Evolutionary conservation across 306 rosid genomes (phyloP).

Genomic region (Cicer judaicum): DNA sequence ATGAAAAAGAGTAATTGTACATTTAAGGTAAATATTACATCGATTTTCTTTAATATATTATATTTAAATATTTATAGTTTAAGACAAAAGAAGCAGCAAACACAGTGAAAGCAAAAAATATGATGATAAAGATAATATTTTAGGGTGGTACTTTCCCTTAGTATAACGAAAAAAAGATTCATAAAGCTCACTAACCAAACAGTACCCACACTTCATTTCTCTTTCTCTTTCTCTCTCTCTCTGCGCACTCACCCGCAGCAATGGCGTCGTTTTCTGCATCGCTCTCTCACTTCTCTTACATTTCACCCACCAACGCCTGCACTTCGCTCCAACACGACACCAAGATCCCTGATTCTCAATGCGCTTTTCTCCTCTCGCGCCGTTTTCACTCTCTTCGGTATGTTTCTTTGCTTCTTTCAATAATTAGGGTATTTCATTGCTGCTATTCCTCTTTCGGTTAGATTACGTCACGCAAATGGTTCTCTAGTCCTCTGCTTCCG

Average conservation of each 20-base stretch:
- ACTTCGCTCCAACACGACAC: not conserved
- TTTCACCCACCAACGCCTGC: slow-evolving; percentile 29
- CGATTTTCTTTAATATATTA: too few relatives aligned
- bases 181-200: not conserved
- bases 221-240: slow-evolving; percentile 12
- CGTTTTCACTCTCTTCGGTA: slow-evolving; percentile 50
- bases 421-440: slow-evolving; percentile 12
- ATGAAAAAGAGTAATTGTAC: too few relatives aligned
- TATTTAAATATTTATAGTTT: too few relatives aligned
- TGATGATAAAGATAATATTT: too few relatives aligned
- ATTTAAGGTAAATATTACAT: too few relatives aligned
- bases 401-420: not conserved
- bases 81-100: too few relatives aligned
- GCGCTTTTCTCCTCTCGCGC: slow-evolving; percentile 43
- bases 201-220: not conserved
- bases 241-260: slow-evolving; percentile 22
- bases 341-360: slow-evolving; percentile 46
- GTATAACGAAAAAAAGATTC: too few relatives aligned
- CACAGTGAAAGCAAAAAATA: too few relatives aligned
- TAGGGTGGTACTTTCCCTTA: too few relatives aligned
- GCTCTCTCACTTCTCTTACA: slow-evolving; percentile 45
- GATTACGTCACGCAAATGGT: not conserved
- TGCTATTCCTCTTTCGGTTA: not conserved
- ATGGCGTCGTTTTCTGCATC: slow-evolving; percentile 55
- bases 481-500: not conserved